Base-by-base conservation (phyloP, 176 grass and related monocot genomes). In the Avena eriantha region DNA sequence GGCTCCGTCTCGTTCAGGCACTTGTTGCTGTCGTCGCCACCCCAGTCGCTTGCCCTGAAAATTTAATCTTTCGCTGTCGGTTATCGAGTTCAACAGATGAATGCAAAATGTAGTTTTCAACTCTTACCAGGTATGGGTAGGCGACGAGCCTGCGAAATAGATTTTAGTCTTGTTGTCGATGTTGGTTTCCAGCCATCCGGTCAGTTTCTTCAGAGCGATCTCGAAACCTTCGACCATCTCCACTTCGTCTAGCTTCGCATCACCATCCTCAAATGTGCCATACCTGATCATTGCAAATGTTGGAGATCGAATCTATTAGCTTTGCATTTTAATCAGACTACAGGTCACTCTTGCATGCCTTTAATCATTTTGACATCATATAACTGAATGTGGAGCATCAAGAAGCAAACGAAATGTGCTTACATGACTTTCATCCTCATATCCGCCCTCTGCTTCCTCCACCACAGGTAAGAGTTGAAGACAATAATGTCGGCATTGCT, bases 381-480 rank as follows among this genome's bases (percentile, higher is more conserved):
- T 9, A 69, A 36, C 16, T 19, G 26, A 17, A 18, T 10, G n/a
- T 78, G 61, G 29, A 21, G 61, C 29, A 65, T 5, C 23, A 64
- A 16, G 63, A 66, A 66, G 13, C 2, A 33, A 66, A 69, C n/a
- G 1, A 48, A 69, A 33, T 88, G 75, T 33, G 89, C 93, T 98
- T 87, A 98, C 95, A 87, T 86, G 46, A 96, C 87, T 58, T 96
- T 96, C 94, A 99, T 93, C 89, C 36, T 96, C 88, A 91, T 96
- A 79, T 88, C 88, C 3, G 86, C 29, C 58, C 22, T 91, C 69
- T 91, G 97, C 81, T 99, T 93, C 74, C 93, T 96, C 97, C 97
- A 99, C 97, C 97, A 99, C 2, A 96, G 84, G 87, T 98, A 98
- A 46, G 95, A 90, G 78, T 98, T 98, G 87, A 98, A 98, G n/a